These are phyloP conservation scores for Metarhizium brunneum DNA, from an alignment of 2,329 filamentous ascomycete genomes.

Conservation along the genomic window DNA sequence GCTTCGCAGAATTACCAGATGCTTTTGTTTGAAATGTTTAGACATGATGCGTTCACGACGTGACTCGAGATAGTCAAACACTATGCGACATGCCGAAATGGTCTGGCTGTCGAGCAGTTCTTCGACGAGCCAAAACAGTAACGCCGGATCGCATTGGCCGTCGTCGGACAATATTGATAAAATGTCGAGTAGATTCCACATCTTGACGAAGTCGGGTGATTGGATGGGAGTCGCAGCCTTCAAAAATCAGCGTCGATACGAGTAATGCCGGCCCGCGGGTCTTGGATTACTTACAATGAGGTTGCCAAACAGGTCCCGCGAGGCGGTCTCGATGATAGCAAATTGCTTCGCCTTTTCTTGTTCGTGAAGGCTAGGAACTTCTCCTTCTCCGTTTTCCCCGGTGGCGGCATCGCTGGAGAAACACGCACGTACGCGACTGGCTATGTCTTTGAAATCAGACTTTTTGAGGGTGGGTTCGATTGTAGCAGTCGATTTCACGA, in stretches of 20 bases:
- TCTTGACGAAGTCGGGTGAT: slow-evolving; percentile 65
- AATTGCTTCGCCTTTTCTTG: slow-evolving; percentile 40
- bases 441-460: slow-evolving; percentile 48
- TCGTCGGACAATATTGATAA: slow-evolving; percentile 81
- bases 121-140: slow-evolving; percentile 86
- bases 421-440: slow-evolving; percentile 32
- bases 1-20: slow-evolving; percentile 79
- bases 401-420: slow-evolving; percentile 17
- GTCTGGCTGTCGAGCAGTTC: slow-evolving; percentile 95
- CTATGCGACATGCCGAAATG: slow-evolving; percentile 78
- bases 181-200: slow-evolving; percentile 93
- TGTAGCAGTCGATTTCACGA: slow-evolving; percentile 46
- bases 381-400: slow-evolving; percentile 17
- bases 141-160: slow-evolving; percentile 65
- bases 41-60: slow-evolving; percentile 80
- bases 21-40: slow-evolving; percentile 72
- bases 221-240: slow-evolving; percentile 70
- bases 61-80: slow-evolving; percentile 94
- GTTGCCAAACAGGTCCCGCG: slow-evolving; percentile 69
- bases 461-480: slow-evolving; percentile 72
- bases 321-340: slow-evolving; percentile 73
- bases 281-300: slow-evolving; percentile 52
- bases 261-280: background rate
- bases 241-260: slow-evolving; percentile 5
- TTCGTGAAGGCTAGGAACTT: slow-evolving; percentile 29